These are phyloP conservation scores for Aureoboletus auriporus DNA, from an alignment of 768 basidiomycete species.

Conservation along the genomic window DNA sequence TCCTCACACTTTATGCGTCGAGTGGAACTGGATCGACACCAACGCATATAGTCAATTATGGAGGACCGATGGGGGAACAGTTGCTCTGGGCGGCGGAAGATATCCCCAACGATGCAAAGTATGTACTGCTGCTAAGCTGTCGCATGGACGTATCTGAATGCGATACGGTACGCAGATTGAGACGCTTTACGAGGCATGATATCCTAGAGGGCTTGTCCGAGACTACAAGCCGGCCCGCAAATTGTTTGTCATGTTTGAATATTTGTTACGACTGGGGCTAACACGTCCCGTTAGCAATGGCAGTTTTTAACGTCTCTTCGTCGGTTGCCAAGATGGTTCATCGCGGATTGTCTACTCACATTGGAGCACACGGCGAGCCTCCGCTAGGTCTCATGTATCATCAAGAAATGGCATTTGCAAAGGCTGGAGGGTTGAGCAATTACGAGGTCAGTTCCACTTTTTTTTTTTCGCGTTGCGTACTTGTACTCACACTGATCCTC, in stretches of 20 bases:
- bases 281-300: constrained; percentile 42
- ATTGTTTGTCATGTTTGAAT: constrained; percentile 41
- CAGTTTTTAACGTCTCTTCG: constrained; percentile 63
- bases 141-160: neutral
- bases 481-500: neutral
- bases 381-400: constrained; percentile 76
- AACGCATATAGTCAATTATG: constrained; percentile 75
- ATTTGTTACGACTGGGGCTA: neutral
- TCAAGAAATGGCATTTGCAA: constrained; percentile 65
- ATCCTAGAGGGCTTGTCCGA: constrained; percentile 57
- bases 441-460: constrained; percentile 49
- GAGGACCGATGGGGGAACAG: constrained; percentile 67
- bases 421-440: constrained; percentile 60
- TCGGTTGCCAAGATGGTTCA: constrained; percentile 68
- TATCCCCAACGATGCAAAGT: constrained; percentile 69
- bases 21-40: constrained; percentile 74
- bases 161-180: constrained; percentile 39
- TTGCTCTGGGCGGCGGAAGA: constrained; percentile 63
- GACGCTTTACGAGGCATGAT: constrained; percentile 62
- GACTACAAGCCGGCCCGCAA: constrained; percentile 53
- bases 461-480: neutral
- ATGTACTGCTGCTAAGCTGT: constrained; percentile 8
- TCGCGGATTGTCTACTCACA: constrained; percentile 56
- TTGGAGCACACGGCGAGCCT: constrained; percentile 73
- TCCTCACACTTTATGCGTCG: constrained; percentile 54